Base-by-base conservation (phyloP, 2,329 filamentous ascomycete species). In the Cytospora leucostoma region DNA sequence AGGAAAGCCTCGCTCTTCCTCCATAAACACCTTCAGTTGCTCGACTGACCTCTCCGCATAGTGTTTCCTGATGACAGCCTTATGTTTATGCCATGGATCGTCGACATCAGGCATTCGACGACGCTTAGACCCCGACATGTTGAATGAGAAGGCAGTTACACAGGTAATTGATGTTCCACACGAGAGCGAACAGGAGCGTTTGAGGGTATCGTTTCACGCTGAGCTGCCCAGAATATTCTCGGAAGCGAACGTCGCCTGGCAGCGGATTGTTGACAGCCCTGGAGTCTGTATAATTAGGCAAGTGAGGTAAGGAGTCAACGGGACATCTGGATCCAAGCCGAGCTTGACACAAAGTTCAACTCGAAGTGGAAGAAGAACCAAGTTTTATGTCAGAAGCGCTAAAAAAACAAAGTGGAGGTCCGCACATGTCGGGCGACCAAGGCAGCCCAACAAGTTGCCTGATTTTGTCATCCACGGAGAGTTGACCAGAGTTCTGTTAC, bases 401-500 rank as follows among this genome's bases (percentile, higher is more conserved):
- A 32, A 15, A 50, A 12, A 3, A 3, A 50, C 47, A 11, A 50
- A 12, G 5, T 2, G 47, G 10, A 27, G 4, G 19, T 12, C 4
- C 10, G 19, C 3, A 15, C 19, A 21, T 50, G 19, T 12, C 19
- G 4, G 10, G 13, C 27, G 19, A 7, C 47, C 47, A 50, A 50
- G 17, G n/a, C 47, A 50, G 17, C n/a, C n/a, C 3, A 21, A 27
- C 3, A 27, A 50, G 7, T 21, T 32, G 19, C 47, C 47, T n/a
- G 3, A 8, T 12, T n/a, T 27, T 12, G 19, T 19, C 33, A 54
- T n/a, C 15, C 38, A 13, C 10, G 38, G 15, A 21, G 27, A 56
- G 37, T 56, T 7, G 54, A 47, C 54, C 54, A 56, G 8, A 56
- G 1, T 56, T 56, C 21, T 21, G 54, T 56, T 11, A 56, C 37